Conservation (phyloP, 805 yeast species). For the Metschnikowia noctiluminum region DNA sequence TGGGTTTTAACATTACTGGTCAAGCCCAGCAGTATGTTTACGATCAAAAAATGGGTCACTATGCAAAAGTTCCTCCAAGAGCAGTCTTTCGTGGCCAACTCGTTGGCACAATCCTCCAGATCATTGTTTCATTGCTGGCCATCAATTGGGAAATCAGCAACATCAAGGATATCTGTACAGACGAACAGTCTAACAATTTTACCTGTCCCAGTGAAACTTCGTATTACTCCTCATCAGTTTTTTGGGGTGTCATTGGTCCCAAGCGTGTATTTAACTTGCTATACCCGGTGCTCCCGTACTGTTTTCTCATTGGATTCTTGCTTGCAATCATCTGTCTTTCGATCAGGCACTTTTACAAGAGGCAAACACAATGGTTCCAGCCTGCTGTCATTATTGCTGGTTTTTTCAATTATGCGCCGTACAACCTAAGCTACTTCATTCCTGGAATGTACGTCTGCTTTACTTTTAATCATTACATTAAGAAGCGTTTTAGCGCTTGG, state of each 20-base stretch:
- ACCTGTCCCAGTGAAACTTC: constrained; percentile 40
- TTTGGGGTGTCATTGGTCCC: constrained; percentile 43
- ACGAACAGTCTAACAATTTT: constrained; percentile 26
- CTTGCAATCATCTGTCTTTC: constrained; percentile 37
- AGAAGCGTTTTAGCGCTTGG: constrained; percentile 41
- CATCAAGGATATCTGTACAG: constrained; percentile 33
- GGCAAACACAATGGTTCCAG: constrained; percentile 25
- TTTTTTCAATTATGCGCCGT: constrained; percentile 56
- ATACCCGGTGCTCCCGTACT: constrained; percentile 23
- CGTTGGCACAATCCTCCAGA: constrained; percentile 38
- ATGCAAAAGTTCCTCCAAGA: constrained; percentile 40
- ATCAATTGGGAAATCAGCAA: constrained; percentile 40
- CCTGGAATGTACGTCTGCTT: constrained; percentile 22
- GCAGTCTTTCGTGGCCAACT: constrained; percentile 41
- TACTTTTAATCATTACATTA: constrained; percentile 36
- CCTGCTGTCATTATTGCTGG: constrained; percentile 43
- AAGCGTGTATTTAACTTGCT: constrained; percentile 12
- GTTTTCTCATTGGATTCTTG: constrained; percentile 35
- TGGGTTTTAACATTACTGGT: constrained; percentile 44
- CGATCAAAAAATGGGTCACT: constrained; percentile 43
- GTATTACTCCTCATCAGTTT: constrained; percentile 40
- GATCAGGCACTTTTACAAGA: constrained; percentile 39
- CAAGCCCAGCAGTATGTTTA: constrained; percentile 48
- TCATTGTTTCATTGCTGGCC: constrained; percentile 36
- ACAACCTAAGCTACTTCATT: constrained; percentile 31